A percentile compares a stretch with the other conserved stretches of the same genome.
Conservation (phyloP, 1,139 yeast genomes). For the Suhomyces bribrorum region DNA sequence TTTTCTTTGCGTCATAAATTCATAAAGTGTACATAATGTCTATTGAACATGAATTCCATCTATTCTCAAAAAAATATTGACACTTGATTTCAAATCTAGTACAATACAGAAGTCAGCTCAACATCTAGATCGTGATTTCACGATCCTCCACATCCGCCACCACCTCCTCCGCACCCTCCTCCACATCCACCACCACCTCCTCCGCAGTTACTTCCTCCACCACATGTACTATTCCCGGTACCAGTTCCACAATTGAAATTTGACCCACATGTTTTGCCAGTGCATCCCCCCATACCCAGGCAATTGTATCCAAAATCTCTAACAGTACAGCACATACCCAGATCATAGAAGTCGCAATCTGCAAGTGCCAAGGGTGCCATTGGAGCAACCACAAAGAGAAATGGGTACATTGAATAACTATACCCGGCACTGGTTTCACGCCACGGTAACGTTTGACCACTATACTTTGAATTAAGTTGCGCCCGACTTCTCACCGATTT, state of each 20-base stretch:
- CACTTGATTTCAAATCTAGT: no score
- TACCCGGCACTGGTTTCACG: background rate
- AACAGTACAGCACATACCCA: slow-evolving; percentile 15
- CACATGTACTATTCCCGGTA: slow-evolving; percentile 1
- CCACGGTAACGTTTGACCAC: slow-evolving; percentile 13
- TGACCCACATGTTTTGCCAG: background rate
- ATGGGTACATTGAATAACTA: slow-evolving; percentile 9
- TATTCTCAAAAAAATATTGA: no score
- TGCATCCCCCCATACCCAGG: slow-evolving; percentile 9
- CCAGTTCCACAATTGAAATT: background rate
- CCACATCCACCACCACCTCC: background rate
- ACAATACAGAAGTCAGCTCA: no score
- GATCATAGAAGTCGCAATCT: slow-evolving; percentile 12
- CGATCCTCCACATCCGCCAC: background rate
- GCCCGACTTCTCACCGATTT: slow-evolving; percentile 6
- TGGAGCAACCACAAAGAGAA: slow-evolving; percentile 15
- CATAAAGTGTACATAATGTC: no score
- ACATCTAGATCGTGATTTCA: no score
- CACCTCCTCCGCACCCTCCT: background rate
- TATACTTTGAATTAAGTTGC: slow-evolving; percentile 7
- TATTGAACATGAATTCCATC: no score
- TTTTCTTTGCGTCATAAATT: no score
- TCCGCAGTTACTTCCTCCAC: background rate
- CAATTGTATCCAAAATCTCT: slow-evolving; percentile 15
- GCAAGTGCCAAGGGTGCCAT: slow-evolving; percentile 10